These are phyloP conservation scores for Paraglomus occultum DNA, from an alignment of 192 early-diverging fungal species.

Conservation along the genomic window DNA sequence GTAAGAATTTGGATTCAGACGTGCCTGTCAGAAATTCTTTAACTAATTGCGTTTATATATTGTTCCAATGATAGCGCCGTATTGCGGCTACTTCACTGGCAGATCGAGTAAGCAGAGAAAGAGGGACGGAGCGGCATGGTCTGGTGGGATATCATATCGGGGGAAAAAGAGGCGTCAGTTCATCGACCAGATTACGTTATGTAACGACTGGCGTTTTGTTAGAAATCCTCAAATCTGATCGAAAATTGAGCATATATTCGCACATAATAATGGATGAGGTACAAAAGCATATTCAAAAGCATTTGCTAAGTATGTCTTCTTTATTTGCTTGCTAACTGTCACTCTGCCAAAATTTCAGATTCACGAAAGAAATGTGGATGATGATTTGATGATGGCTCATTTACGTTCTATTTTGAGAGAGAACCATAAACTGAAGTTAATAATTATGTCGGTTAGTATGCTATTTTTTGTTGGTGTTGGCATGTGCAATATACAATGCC, in stretches of 20 bases:
- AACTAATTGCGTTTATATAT: neutral
- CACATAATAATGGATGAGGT: slow-evolving; percentile 41
- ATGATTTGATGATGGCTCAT: slow-evolving; percentile 35
- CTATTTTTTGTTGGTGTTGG: neutral
- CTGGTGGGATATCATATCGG: slow-evolving; percentile 36
- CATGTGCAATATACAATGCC: neutral
- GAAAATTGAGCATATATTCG: slow-evolving; percentile 27
- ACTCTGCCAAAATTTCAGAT: slow-evolving; percentile 10
- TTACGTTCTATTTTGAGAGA: slow-evolving; percentile 22
- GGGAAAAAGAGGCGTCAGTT: slow-evolving; percentile 20
- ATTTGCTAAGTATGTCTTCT: too few relatives aligned
- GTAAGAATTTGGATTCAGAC: neutral
- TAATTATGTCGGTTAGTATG: slow-evolving; percentile 37
- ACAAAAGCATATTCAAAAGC: neutral
- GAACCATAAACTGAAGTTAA: slow-evolving; percentile 31
- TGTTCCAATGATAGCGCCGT: slow-evolving; percentile 20
- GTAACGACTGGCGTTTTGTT: slow-evolving; percentile 35
- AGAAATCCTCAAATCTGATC: slow-evolving; percentile 32
- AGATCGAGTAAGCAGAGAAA: slow-evolving; percentile 33
- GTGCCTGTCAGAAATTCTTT: neutral
- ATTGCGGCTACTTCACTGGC: slow-evolving; percentile 35
- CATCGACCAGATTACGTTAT: slow-evolving; percentile 28
- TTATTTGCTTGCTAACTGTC: neutral
- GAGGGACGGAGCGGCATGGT: slow-evolving; percentile 9
- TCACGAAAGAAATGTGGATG: slow-evolving; percentile 36